A percentile compares a stretch with the other conserved stretches of the same genome.
phyloP scores from a whole-genome alignment of 176 grass and related monocot genomes.

The Phyllostachys edulis region DNA sequence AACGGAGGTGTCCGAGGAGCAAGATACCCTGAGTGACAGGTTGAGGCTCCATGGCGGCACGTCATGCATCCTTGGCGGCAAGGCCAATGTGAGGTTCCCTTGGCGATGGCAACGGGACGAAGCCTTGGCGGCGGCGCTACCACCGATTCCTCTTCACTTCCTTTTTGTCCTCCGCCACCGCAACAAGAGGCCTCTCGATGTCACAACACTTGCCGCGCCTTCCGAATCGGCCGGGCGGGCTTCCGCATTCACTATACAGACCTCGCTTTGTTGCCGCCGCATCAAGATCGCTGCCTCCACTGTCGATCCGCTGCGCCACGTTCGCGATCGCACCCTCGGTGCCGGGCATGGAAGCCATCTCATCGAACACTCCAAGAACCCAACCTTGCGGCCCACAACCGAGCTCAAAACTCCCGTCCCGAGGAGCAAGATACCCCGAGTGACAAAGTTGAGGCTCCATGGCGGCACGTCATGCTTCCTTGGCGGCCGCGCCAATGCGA shows the following conservation, averaged over 20 bases:
- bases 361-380: background rate
- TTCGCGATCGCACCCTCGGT: conserved; percentile 73
- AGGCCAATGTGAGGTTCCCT: too few species aligned
- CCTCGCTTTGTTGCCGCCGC: conserved; percentile 73
- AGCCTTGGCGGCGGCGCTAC: background rate
- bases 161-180: conserved; percentile 18
- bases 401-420: background rate
- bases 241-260: conserved; percentile 37
- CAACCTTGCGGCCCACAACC: conserved; percentile 1
- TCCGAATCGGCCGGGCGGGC: conserved; percentile 45
- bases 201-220: conserved; percentile 10
- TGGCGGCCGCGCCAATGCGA: too few species aligned
- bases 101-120: conserved; percentile 14
- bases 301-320: too few species aligned
- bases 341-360: conserved; percentile 67
- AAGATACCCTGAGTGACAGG: conserved; percentile 62
- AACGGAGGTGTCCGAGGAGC: conserved; percentile 69
- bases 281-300: too few species aligned
- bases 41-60: too few species aligned
- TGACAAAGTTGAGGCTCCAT: too few species aligned
- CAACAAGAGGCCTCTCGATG: conserved; percentile 26
- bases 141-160: conserved; percentile 35
- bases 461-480: too few species aligned
- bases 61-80: conserved; percentile 44
- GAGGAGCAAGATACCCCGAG: too few species aligned